Evolutionary conservation across 169 alveolate genomes (phyloP).

Genomic region (Plasmodium vivax): DNA sequence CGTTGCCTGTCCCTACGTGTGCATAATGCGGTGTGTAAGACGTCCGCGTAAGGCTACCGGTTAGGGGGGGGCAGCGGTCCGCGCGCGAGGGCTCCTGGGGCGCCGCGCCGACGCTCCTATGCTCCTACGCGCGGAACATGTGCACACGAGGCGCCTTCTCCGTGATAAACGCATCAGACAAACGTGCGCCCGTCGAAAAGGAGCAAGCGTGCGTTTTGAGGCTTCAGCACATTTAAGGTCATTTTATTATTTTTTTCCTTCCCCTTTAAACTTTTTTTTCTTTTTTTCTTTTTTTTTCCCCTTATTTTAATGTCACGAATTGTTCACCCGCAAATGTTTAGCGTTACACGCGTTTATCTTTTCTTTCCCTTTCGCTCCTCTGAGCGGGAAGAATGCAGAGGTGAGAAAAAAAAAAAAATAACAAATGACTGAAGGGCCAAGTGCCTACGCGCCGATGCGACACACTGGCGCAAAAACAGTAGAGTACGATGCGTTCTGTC

Average conservation of each 20-base stretch:
- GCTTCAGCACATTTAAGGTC: not conserved
- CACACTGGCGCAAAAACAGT: not conserved
- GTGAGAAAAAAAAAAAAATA: not conserved
- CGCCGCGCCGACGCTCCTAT: not conserved
- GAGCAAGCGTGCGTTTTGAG: not conserved
- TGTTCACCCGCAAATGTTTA: not conserved
- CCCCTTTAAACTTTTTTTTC: not conserved
- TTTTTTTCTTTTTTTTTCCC: not conserved
- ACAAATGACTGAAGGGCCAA: not conserved
- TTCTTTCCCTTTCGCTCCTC: not conserved
- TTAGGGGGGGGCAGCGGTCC: not conserved
- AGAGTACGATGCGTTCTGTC: not conserved
- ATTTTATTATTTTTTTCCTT: not conserved
- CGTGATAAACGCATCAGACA: not conserved
- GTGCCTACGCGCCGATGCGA: not conserved
- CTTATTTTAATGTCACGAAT: not conserved
- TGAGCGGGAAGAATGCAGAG: not conserved
- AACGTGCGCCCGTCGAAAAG: not conserved
- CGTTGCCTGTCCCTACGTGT: not conserved
- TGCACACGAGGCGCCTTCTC: not conserved
- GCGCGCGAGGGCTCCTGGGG: not conserved
- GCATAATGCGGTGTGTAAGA: not conserved
- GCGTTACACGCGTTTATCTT: not conserved
- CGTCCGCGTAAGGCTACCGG: not conserved
- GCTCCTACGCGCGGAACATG: not conserved